A percentile compares a stretch with the other conserved stretches of the same genome.
Conservation (phyloP, 225 moss, liverwort and hornwort genomes). For the Thuidium tamariscinum region DNA sequence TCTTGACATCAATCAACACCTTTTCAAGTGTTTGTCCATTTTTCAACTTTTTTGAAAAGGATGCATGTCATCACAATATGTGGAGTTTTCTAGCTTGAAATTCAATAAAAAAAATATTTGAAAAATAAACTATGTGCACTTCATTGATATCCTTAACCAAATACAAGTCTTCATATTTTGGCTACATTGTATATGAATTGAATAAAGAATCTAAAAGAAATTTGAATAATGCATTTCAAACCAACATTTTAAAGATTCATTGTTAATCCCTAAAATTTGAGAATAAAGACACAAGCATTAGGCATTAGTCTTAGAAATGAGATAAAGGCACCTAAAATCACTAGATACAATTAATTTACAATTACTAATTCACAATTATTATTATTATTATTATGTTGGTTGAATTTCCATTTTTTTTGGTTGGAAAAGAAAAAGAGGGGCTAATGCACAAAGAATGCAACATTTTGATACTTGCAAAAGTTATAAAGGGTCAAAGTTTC, state of each 20-base stretch:
- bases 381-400: too few species aligned
- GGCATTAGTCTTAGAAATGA: not conserved
- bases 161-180: too few species aligned
- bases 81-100: not conserved
- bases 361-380: fast-evolving
- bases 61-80: not conserved
- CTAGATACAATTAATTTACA: too few species aligned
- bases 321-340: not conserved
- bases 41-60: not conserved
- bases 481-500: not conserved
- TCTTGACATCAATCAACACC: not conserved
- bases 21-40: not conserved
- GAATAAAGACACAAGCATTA: too few species aligned
- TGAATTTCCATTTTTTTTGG: too few species aligned
- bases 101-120: not conserved
- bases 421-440: not conserved
- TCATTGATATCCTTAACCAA: too few species aligned
- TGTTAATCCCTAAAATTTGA: not conserved
- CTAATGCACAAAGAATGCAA: not conserved
- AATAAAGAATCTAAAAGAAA: not conserved
- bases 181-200: too few species aligned
- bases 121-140: fast-evolving
- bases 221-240: not conserved
- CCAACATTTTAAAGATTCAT: not conserved
- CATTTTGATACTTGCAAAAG: fast-evolving